Evolutionary conservation across 2,329 filamentous ascomycete species (phyloP).

Genomic region (Atkinsonella texensis): DNA sequence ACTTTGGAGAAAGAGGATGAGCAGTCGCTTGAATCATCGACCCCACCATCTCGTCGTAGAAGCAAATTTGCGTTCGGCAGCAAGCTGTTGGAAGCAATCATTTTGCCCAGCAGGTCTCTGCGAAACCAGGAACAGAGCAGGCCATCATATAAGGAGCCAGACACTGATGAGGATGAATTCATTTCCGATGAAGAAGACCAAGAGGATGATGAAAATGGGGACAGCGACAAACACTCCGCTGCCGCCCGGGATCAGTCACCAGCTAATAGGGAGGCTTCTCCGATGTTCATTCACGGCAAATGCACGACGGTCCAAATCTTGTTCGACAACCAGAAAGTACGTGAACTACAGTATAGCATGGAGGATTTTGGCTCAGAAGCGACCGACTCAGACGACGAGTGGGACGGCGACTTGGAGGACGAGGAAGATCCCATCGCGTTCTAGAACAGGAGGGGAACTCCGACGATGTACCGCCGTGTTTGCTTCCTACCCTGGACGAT

Average conservation of each 20-base stretch:
- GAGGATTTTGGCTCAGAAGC: constrained; percentile 55
- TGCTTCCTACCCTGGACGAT: neutral
- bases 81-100: constrained; percentile 14
- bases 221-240: constrained; percentile 6
- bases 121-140: constrained; percentile 11
- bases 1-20: constrained; percentile 13
- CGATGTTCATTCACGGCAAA: constrained; percentile 47
- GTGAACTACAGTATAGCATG: constrained; percentile 56
- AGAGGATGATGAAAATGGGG: constrained; percentile 4
- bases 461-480: neutral
- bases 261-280: neutral
- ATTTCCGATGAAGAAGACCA: constrained; percentile 13
- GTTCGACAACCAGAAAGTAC: constrained; percentile 65
- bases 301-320: constrained; percentile 59
- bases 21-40: constrained; percentile 7
- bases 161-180: constrained; percentile 33
- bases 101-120: constrained; percentile 9
- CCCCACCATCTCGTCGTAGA: constrained; percentile 24
- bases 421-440: constrained; percentile 26
- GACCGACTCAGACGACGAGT: constrained; percentile 43
- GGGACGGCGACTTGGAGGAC: constrained; percentile 45
- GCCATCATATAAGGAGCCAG: constrained; percentile 31
- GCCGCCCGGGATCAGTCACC: neutral
- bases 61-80: constrained; percentile 21
- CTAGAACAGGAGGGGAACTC: constrained; percentile 7